These are phyloP conservation scores for Salix suchowensis DNA, from an alignment of 345 rosid species.

Conservation along the genomic window DNA sequence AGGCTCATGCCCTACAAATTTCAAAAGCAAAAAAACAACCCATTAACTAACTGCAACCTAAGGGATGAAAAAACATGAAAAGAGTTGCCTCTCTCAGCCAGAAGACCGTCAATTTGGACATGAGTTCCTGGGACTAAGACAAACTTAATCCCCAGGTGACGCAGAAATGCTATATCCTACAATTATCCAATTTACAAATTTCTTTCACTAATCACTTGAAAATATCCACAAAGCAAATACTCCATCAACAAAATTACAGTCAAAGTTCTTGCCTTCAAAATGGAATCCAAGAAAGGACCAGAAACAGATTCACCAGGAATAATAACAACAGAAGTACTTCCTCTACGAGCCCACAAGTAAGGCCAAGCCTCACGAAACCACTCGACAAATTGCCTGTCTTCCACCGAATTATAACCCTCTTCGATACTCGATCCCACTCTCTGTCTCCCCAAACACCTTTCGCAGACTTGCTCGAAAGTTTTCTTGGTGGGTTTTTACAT, in stretches of 20 bases:
- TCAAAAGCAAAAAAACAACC: not conserved
- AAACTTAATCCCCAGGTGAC: constrained; percentile 76
- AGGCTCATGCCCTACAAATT: constrained; percentile 53
- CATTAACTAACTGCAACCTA: constrained; percentile 7
- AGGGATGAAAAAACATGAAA: not conserved
- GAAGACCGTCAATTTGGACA: constrained; percentile 54
- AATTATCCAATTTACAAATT: not conserved
- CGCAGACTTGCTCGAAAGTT: constrained; percentile 5
- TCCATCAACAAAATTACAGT: too few species aligned
- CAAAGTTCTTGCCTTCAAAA: constrained; percentile 63
- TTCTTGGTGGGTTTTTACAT: too few species aligned
- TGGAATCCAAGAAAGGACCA: constrained; percentile 51
- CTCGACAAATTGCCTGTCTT: constrained; percentile 69
- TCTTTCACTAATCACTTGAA: not conserved
- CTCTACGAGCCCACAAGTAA: constrained; percentile 82
- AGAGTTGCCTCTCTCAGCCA: constrained; percentile 66
- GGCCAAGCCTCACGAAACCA: constrained; percentile 99
- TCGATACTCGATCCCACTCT: constrained; percentile 12
- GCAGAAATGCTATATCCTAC: constrained; percentile 93
- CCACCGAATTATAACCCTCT: constrained; percentile 35
- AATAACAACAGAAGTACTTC: constrained; percentile 65
- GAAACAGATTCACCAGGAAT: constrained; percentile 62
- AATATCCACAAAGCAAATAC: not conserved
- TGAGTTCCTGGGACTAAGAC: constrained; percentile 57
- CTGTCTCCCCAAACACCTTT: constrained; percentile 30